Percentiles rank a stretch among this genome's conserved stretches.
These are phyloP conservation scores for Thozetella sp. DNA, from an alignment of 495 filamentous ascomycete genomes.

Conservation along the genomic window DNA sequence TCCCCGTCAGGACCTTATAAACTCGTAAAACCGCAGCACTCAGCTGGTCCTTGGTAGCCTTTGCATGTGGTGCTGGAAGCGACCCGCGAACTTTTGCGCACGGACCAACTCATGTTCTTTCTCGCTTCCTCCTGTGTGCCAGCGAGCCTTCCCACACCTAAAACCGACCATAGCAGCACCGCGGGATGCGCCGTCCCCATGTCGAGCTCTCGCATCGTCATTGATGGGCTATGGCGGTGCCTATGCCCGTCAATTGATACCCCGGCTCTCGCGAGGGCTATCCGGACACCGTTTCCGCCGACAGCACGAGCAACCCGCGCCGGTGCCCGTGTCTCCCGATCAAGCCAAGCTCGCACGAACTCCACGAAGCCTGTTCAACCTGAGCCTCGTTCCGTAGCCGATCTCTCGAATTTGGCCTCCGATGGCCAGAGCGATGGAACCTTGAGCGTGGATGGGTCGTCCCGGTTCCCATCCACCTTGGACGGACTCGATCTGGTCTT, in stretches of 20 bases:
- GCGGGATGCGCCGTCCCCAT: slow-evolving; percentile 29
- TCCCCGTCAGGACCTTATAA: too few relatives aligned
- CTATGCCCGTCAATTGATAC: slow-evolving; percentile 62
- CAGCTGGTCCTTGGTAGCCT: too few relatives aligned
- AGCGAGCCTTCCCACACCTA: background rate
- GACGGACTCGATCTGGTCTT: background rate
- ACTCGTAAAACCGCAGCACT: too few relatives aligned
- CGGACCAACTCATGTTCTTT: too few relatives aligned
- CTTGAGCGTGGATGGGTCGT: background rate
- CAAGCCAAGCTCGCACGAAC: background rate
- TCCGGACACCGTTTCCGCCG: slow-evolving; percentile 5
- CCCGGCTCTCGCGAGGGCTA: slow-evolving; percentile 21
- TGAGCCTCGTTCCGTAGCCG: background rate
- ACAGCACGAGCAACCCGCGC: background rate
- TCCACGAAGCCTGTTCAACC: background rate
- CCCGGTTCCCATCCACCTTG: background rate
- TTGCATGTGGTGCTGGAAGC: too few relatives aligned
- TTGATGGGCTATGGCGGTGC: slow-evolving; percentile 70
- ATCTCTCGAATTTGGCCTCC: background rate
- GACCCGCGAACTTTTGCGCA: too few relatives aligned
- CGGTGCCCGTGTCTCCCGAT: background rate
- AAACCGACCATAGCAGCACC: background rate
- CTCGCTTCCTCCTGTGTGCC: too few relatives aligned
- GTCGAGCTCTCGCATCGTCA: slow-evolving; percentile 44
- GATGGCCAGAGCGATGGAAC: background rate